These are phyloP conservation scores for Saccharomycopsis crataegensis DNA, from an alignment of 1,139 yeast genomes.

Conservation along the genomic window DNA sequence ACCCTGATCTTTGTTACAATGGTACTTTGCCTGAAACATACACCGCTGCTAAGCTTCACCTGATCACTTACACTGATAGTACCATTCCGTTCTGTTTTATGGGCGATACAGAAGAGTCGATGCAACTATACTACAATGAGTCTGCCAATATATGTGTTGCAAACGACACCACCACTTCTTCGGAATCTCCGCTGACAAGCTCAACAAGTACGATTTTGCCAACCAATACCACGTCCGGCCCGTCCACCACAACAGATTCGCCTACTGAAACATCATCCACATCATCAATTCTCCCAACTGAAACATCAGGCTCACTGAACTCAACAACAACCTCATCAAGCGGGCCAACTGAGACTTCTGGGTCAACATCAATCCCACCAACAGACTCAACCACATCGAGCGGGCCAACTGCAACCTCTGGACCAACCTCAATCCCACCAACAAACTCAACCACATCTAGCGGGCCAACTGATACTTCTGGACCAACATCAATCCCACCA, in stretches of 20 bases:
- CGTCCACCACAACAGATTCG: not conserved
- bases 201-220: not conserved
- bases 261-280: not conserved
- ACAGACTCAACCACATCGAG: not conserved
- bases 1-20: not conserved
- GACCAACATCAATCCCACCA: too few relatives aligned
- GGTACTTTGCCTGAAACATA: not conserved
- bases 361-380: not conserved
- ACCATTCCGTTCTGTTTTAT: not conserved
- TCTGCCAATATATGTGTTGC: not conserved
- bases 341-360: not conserved
- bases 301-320: not conserved
- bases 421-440: not conserved
- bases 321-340: not conserved
- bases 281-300: not conserved
- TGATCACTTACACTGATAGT: not conserved
- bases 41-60: not conserved
- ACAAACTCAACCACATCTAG: not conserved
- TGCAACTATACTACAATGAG: not conserved
- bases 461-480: not conserved
- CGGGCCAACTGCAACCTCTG: not conserved
- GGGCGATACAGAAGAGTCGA: not conserved
- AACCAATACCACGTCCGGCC: not conserved
- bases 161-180: not conserved
- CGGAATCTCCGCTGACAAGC: not conserved